Conservation (phyloP, 2,329 filamentous ascomycete species). For the Ophiosphaerella herpotricha region DNA sequence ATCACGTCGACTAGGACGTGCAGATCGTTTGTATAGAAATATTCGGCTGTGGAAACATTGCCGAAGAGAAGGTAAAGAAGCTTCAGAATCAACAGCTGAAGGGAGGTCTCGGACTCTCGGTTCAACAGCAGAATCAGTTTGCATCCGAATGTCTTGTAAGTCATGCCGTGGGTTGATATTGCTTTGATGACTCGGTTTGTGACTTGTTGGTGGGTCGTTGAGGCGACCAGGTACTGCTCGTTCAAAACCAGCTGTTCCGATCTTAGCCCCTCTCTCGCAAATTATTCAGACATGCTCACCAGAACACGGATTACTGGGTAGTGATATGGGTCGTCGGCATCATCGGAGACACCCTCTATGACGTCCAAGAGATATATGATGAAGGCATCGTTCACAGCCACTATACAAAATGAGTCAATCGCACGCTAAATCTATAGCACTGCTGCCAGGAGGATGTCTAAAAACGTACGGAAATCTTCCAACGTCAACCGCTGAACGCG, state of each 20-base stretch:
- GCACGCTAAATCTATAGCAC: neutral
- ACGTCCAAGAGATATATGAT: constrained; percentile 81
- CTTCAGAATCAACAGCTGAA: constrained; percentile 96
- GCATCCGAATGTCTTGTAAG: constrained; percentile 93
- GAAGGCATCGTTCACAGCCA: constrained; percentile 73
- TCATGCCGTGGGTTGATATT: constrained; percentile 76
- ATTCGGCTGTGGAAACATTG: constrained; percentile 88
- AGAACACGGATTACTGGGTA: constrained; percentile 92
- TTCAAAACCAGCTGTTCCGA: constrained; percentile 80
- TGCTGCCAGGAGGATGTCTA: neutral
- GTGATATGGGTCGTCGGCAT: constrained; percentile 90
- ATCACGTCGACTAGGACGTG: constrained; percentile 94
- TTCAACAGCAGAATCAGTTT: constrained; percentile 96
- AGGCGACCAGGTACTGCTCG: constrained; percentile 93
- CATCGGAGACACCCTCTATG: constrained; percentile 85
- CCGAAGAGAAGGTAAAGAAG: constrained; percentile 94
- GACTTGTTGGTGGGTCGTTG: constrained; percentile 54
- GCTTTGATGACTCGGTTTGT: constrained; percentile 96
- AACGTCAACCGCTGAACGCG: constrained; percentile 80
- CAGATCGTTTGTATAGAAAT: constrained; percentile 98
- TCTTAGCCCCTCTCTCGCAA: neutral
- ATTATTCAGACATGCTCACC: constrained; percentile 58
- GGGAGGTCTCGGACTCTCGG: constrained; percentile 87
- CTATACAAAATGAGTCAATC: constrained; percentile 38
- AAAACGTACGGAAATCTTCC: constrained; percentile 72